Percentiles rank a stretch among this genome's conserved stretches.
phyloP scores from a whole-genome alignment of 495 filamentous ascomycete genomes.

The Staphylotrichum longicolle region DNA sequence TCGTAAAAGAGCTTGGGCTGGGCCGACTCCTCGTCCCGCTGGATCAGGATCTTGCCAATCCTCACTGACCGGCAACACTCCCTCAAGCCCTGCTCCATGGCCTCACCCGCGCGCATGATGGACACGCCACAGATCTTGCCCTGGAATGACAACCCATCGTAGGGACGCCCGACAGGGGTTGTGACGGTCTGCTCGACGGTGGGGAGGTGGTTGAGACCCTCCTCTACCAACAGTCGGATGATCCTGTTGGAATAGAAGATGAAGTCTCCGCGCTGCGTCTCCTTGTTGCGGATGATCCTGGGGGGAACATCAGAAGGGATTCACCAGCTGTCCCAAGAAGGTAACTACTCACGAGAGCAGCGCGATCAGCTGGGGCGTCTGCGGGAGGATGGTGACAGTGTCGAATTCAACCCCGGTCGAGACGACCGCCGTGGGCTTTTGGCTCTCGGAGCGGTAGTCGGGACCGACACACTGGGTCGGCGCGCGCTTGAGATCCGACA shows the following conservation, averaged over 20 bases:
- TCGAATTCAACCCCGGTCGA: constrained; percentile 78
- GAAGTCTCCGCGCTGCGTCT: constrained; percentile 88
- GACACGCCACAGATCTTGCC: constrained; percentile 98
- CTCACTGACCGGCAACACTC: constrained; percentile 96
- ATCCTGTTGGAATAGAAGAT: constrained; percentile 99
- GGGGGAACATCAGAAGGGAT: background rate
- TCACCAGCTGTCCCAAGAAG: constrained; percentile 10
- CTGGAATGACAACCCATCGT: constrained; percentile 89
- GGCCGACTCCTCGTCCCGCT: constrained; percentile 91
- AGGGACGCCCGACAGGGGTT: constrained; percentile 85
- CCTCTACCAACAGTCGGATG: constrained; percentile 95
- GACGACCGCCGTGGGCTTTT: constrained; percentile 87
- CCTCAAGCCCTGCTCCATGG: constrained; percentile 95
- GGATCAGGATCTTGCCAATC: constrained; percentile 97
- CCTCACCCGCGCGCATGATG: constrained; percentile 96
- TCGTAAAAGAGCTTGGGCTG: constrained; percentile 94
- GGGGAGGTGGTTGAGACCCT: constrained; percentile 94
- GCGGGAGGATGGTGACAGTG: constrained; percentile 85
- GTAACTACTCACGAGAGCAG: constrained; percentile 79
- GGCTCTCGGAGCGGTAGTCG: constrained; percentile 67
- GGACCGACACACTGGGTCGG: constrained; percentile 75
- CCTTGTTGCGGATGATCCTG: constrained; percentile 92
- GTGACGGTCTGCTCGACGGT: constrained; percentile 83
- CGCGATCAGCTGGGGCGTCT: constrained; percentile 95
- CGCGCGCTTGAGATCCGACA: constrained; percentile 38